These are phyloP conservation scores for Pleoardoris graminearum DNA, from an alignment of 2,329 filamentous ascomycete species.

Conservation along the genomic window DNA sequence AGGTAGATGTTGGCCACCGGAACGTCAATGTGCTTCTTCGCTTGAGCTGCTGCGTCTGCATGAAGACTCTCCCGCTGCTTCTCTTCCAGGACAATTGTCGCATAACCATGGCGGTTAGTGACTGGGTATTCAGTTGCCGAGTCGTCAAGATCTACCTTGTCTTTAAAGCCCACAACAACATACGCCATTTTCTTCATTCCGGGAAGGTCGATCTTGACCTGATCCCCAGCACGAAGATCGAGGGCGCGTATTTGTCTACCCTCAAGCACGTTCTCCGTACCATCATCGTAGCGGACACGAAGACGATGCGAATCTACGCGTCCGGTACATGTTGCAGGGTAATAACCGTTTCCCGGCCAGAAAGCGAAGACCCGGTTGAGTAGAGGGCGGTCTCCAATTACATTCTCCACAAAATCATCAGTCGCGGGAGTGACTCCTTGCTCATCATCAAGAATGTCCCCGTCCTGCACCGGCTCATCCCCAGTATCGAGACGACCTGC, in stretches of 20 bases:
- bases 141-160: conserved; percentile 32
- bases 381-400: conserved; percentile 37
- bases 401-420: conserved; percentile 20
- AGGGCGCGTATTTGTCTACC: conserved; percentile 45
- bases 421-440: conserved; percentile 4
- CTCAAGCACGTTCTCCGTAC: conserved; percentile 48
- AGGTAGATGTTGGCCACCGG: conserved; percentile 50
- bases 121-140: conserved; percentile 36
- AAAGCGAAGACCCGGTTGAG: conserved; percentile 61
- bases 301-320: conserved; percentile 49
- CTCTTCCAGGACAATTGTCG: conserved; percentile 45
- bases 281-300: conserved; percentile 54
- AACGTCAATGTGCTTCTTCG: conserved; percentile 41
- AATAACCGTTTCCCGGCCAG: conserved; percentile 62
- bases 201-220: conserved; percentile 51
- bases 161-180: conserved; percentile 49
- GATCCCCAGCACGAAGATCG: conserved; percentile 50
- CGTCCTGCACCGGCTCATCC: conserved; percentile 27
- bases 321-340: conserved; percentile 62
- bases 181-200: conserved; percentile 52
- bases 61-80: conserved; percentile 48
- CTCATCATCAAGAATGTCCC: conserved; percentile 14
- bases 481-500: conserved; percentile 8
- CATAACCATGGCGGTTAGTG: conserved; percentile 49
- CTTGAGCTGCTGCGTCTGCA: conserved; percentile 13